These are phyloP conservation scores for Candida loeiensis DNA, from an alignment of 805 yeast genomes.

Conservation along the genomic window DNA sequence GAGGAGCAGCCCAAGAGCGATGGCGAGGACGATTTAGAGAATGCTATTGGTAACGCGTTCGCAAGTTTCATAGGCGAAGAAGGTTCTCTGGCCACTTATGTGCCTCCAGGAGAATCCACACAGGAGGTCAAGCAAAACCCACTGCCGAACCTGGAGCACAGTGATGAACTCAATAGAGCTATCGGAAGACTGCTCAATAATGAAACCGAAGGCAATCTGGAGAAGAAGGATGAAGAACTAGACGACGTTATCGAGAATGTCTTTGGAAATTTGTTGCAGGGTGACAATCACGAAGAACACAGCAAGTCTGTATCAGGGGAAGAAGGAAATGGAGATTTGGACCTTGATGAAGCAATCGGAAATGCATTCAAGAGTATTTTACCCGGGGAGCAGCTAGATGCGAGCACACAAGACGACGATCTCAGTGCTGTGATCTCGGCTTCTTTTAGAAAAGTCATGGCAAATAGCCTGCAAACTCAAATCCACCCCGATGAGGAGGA, in stretches of 20 bases:
- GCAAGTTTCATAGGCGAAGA: neutral
- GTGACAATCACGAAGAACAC: neutral
- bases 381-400: neutral
- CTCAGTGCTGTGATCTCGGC: constrained; percentile 13
- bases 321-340: constrained; percentile 11
- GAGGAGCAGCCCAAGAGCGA: constrained; percentile 9
- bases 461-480: constrained; percentile 6
- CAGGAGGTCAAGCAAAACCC: neutral
- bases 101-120: neutral
- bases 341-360: constrained; percentile 18
- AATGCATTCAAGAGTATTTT: constrained; percentile 14
- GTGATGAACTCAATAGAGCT: neutral
- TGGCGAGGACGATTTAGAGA: constrained; percentile 14
- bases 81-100: too few relatives aligned
- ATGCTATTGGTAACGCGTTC: constrained; percentile 32
- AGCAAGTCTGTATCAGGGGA: neutral
- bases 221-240: constrained; percentile 9
- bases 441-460: constrained; percentile 10
- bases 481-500: constrained; percentile 2
- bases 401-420: constrained; percentile 7
- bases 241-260: constrained; percentile 9
- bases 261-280: constrained; percentile 4
- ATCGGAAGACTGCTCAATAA: neutral
- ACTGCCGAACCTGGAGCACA: neutral
- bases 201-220: too few relatives aligned